Percentiles rank a stretch among this genome's conserved stretches.
Conservation (phyloP, 305 asterid genomes). For the Fraxinus latifolia region DNA sequence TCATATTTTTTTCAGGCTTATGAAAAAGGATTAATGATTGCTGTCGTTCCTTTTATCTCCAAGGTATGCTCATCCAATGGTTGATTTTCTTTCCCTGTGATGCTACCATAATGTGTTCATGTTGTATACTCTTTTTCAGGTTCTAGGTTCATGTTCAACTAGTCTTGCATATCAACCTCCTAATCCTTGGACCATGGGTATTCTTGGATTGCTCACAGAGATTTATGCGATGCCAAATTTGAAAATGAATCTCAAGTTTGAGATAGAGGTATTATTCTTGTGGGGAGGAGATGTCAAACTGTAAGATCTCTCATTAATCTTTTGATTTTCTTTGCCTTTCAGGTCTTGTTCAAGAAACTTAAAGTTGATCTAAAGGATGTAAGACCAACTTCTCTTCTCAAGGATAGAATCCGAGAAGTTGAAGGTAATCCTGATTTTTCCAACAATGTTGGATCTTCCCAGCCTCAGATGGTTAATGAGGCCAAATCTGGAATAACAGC, state of each 20-base stretch:
- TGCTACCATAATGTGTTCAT: constrained; percentile 14
- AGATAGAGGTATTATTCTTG: constrained; percentile 70
- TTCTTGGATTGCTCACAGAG: constrained; percentile 90
- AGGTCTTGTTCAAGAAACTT: constrained; percentile 93
- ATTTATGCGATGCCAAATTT: constrained; percentile 94
- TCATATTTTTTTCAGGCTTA: constrained; percentile 65
- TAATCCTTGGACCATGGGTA: constrained; percentile 99
- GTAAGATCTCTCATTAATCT: constrained; percentile 8
- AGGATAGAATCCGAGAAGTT: constrained; percentile 75
- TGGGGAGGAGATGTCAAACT: neutral
- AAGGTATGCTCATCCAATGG: constrained; percentile 53
- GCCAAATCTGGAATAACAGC: constrained; percentile 65
- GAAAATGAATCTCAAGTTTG: constrained; percentile 96
- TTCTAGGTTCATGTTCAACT: constrained; percentile 85
- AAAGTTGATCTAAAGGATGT: constrained; percentile 90
- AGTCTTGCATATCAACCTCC: constrained; percentile 98
- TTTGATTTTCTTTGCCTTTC: constrained; percentile 27
- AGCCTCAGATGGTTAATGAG: constrained; percentile 60
- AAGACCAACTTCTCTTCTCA: constrained; percentile 75
- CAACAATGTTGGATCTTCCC: constrained; percentile 66
- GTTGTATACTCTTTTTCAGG: constrained; percentile 43
- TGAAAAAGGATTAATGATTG: constrained; percentile 96
- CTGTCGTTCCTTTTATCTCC: constrained; percentile 94
- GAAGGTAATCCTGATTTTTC: constrained; percentile 99
- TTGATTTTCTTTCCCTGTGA: constrained; percentile 6